Base-by-base conservation (phyloP, 2,329 filamentous ascomycete genomes). In the Fusarium sp. region DNA sequence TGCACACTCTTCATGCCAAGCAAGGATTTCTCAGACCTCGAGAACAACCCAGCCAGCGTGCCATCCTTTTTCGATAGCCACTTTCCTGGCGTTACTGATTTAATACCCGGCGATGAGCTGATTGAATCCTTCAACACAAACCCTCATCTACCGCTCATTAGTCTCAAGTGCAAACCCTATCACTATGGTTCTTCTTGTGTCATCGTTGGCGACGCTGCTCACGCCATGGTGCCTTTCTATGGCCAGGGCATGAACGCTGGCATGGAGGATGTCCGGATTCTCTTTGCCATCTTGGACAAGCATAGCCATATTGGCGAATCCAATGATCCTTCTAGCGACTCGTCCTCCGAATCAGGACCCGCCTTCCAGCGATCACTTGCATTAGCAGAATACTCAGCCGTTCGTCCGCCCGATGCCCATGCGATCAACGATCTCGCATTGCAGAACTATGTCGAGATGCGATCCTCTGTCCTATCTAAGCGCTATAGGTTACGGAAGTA, bases 141-240 rank as follows among this genome's bases (percentile, higher is more conserved):
- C 78, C 94, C 94, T 1, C 96, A 98, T 76, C 88, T 98, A 1
- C 96, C 96, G 0, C 85, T 99, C 9, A 96, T 99, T 77, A 96
- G 89, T 77, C 91, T 99, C 77, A 98, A 97, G 81, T 98, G 94
- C 82, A 87, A 87, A 19, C 96, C 96, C 0, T 93, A 98, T 80
- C 93, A 97, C 82, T 93, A 89, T 81, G 84, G 82, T 51, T 89
- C 89, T 25, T 91, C 90, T 1, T 93, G 87, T 31, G 93, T 97
- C 63, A 93, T 99, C 50, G 78, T 99, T 37, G 96, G 96, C 62
- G 96, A 99, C 77, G 94, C 96, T 10, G 94, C 96, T 0, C 96
- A 99, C 78, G 96, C 97, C 60, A 98, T 99, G 90, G 94, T 99
- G 0, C 96, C 96, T 0, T 99, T 99, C 80, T 99, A 98, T 79